Conservation (phyloP, 305 asterid genomes). For the Stenogyne calaminthoides region DNA sequence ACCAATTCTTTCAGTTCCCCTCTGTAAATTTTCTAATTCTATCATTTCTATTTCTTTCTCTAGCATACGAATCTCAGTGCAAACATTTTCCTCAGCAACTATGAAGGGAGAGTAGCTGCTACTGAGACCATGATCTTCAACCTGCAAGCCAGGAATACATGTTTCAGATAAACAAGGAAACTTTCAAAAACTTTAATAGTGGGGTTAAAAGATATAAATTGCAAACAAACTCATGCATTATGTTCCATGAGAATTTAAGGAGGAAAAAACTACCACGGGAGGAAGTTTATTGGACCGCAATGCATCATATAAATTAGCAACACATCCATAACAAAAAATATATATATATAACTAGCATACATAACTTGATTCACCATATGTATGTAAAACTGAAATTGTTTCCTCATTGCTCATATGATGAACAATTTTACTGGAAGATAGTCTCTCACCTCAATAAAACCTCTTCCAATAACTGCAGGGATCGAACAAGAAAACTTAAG, state of each 20-base stretch:
- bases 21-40: slow-evolving; percentile 36
- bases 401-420: slow-evolving; percentile 1
- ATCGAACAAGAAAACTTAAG: slow-evolving; percentile 54
- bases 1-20: slow-evolving; percentile 38
- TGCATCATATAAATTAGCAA: slow-evolving; percentile 17
- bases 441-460: slow-evolving; percentile 69
- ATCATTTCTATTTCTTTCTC: slow-evolving; percentile 63
- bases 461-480: slow-evolving; percentile 73
- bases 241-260: not conserved
- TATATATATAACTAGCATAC: not conserved
- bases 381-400: not conserved
- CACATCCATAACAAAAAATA: not conserved
- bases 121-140: slow-evolving; percentile 71
- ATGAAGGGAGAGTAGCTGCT: slow-evolving; percentile 78
- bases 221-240: not conserved
- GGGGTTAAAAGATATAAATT: not conserved
- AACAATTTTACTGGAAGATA: slow-evolving; percentile 7
- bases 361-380: not conserved
- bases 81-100: slow-evolving; percentile 68
- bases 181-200: not conserved
- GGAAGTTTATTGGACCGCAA: not conserved
- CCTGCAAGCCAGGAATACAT: slow-evolving; percentile 40
- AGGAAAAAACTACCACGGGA: not conserved
- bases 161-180: slow-evolving; percentile 20
- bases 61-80: slow-evolving; percentile 71